phyloP scores from a whole-genome alignment of 257 asterid species.

The Nicotiana knightiana region DNA sequence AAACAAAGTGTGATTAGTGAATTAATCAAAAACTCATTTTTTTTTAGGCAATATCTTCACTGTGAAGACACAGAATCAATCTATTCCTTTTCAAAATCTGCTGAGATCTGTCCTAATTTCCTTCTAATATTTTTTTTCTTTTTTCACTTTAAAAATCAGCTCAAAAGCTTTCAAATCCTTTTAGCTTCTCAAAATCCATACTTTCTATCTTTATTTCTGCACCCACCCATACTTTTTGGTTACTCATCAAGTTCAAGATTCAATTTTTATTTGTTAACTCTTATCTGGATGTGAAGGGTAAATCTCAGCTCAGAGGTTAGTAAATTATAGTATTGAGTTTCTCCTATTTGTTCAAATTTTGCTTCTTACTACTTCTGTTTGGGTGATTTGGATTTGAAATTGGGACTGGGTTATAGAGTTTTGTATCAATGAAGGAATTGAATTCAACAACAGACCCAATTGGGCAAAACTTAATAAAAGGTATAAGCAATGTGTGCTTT shows the following conservation, averaged over 20 bases:
- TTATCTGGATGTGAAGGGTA: constrained; percentile 14
- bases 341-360: constrained; percentile 13
- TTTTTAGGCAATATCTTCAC: neutral
- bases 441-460: constrained; percentile 58
- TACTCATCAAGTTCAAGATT: constrained; percentile 28
- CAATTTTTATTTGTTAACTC: constrained; percentile 10
- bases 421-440: constrained; percentile 54
- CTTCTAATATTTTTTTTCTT: neutral
- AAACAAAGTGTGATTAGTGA: neutral
- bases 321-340: constrained; percentile 10
- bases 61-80: neutral
- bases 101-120: neutral
- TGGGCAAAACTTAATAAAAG: constrained; percentile 75
- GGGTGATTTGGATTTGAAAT: constrained; percentile 12
- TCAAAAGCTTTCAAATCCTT: neutral
- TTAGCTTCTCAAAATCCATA: neutral
- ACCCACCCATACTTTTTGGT: neutral
- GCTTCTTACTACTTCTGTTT: neutral
- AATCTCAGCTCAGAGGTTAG: constrained; percentile 28
- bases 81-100: neutral
- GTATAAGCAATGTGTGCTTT: constrained; percentile 82
- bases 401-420: neutral
- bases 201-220: neutral
- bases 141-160: neutral
- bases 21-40: neutral